Evolutionary conservation across 2,329 filamentous ascomycete species (phyloP), one percentile per base, ranked within the genome.

Genomic region (Pestalotiopsis sp.): DNA sequence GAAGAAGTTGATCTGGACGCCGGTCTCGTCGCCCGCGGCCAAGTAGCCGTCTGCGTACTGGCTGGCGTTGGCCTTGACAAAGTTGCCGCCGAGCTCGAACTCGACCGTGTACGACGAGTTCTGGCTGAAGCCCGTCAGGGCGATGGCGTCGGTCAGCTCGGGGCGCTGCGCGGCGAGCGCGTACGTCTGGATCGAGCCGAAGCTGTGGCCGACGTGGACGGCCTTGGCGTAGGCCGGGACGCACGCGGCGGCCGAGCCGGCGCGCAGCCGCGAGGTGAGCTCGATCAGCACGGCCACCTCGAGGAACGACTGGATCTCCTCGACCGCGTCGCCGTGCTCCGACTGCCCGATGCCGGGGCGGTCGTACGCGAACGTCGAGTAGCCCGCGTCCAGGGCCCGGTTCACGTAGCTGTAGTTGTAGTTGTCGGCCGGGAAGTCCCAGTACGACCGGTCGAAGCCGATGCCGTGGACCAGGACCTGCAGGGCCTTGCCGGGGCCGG

Each of bases 321-420:
- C 84, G 73, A 91, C 75, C 0, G 89, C 84, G 59, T 66, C 64
- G 23, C 64, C 64, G 38, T 66, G 64, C 27, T 25, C 17, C 13
- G 64, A 66, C 64, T 66, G 31, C 11, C 68, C 59, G 20, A 66
- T 52, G 27, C 68, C 64, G 17, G 63, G 59, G 12, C 68, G 64
- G 60, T 64, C 58, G 57, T 27, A 63, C 27, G 64, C 45, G 25
- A 63, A 66, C 27, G 68, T 66, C 31, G 64, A 66, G 27, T 64
- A 68, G 13, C 61, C 57, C 6, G 20, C 25, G 11, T 31, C 36
- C 9, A 68, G 45, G 2, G 90, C 89, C 13, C 79, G 78, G 61
- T 86, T 81, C 36, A 88, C 82, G 76, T 92, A 92, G 74, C 85
- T 88, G 80, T 92, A 91, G 75, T 90, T 88, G 81, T 83, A 86